Evolutionary conservation across 805 yeast species (phyloP), one percentile per base, ranked within the genome.

Genomic region (Pichia ethanolica): DNA sequence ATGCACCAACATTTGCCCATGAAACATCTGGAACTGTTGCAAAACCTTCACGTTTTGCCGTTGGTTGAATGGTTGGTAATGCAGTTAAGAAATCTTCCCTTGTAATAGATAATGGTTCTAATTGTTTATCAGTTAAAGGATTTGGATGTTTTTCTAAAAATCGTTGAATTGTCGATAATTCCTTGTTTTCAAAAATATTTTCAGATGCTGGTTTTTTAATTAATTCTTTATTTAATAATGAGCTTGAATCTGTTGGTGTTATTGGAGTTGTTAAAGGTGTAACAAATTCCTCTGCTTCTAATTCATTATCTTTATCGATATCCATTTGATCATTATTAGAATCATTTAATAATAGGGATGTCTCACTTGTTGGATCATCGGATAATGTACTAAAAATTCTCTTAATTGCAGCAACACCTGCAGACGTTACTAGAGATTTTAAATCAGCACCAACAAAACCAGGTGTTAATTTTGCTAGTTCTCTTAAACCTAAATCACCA

Each of bases 391-490:
- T 79, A 63, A 91, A 91, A 5, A 93, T 90, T 56, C 99, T 76
- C 62, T 91, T 90, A 53, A 93, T 90, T 1, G 98, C 97, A 54
- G 87, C 78, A 20, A 89, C 86, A 50, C 98, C 98, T 0, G 99
- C 96, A 3, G 97, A 97, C 0, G 97, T 82, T 1, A 88, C 95
- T 50, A 93, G 74, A 12, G 98, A 95, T 60, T 89, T 89, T 56
- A 93, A 74, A 71, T 93, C 99, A 1, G 99, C 99, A 46, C 98
- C 99, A 2, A 93, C 99, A 66, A 82, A 93, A 13, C 99, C 99
- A 0, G 99, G 97, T 0, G 99, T 93, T 71, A 87, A 71, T 61
- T 90, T 90, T 2, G 98, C 97, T 45, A 93, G 71, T 52, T 77
- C 76, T 41, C 68, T 61, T 63, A 80, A 87, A 57, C 90, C 89